phyloP scores from a whole-genome alignment of 257 asterid species.

The Leptodermis oblonga region DNA sequence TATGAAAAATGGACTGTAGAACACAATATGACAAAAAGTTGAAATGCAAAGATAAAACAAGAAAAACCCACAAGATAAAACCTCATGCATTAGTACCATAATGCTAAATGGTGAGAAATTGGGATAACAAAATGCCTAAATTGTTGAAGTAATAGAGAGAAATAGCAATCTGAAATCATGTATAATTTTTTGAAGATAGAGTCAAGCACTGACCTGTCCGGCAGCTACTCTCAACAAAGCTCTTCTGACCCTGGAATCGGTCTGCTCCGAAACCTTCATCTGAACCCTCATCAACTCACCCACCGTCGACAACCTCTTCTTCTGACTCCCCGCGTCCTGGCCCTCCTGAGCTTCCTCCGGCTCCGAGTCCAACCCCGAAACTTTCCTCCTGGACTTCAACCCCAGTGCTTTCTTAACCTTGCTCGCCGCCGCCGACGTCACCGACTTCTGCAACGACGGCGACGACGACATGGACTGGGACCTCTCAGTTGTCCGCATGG shows the following conservation, averaged over 20 bases:
- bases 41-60: background rate
- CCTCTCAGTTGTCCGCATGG: conserved; percentile 27
- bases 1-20: background rate
- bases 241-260: conserved; percentile 77
- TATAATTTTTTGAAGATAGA: background rate
- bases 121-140: background rate
- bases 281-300: conserved; percentile 84
- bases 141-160: background rate
- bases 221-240: conserved; percentile 78
- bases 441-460: conserved; percentile 38
- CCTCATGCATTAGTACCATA: background rate
- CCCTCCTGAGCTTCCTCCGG: conserved; percentile 14
- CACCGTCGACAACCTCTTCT: conserved; percentile 31
- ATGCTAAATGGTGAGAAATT: background rate
- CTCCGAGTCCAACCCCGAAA: conserved; percentile 20
- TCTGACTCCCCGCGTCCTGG: conserved; percentile 23
- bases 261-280: conserved; percentile 77
- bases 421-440: conserved; percentile 45
- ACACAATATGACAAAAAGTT: background rate
- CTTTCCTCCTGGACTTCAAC: conserved; percentile 48
- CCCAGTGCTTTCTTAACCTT: conserved; percentile 80
- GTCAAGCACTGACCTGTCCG: conserved; percentile 52
- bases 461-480: conserved; percentile 31
- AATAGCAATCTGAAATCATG: background rate
- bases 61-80: background rate